Percentiles rank a stretch among this genome's conserved stretches.
phyloP scores from a whole-genome alignment of 352 stramenopile species.

The Globisporangium nodosum region DNA sequence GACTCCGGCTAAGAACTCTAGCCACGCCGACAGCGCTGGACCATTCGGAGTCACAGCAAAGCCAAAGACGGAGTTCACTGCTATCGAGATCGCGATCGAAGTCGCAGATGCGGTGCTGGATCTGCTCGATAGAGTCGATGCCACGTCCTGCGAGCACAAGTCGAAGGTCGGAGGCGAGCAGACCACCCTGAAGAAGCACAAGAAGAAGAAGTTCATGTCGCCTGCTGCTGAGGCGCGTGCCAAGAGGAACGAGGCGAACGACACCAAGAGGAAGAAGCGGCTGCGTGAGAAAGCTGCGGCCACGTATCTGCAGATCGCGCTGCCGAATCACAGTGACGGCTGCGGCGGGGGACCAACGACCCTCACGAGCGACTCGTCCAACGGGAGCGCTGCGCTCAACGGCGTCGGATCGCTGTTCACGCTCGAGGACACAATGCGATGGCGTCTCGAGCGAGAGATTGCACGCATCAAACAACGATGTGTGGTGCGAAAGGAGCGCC shows the following conservation, averaged over 20 bases:
- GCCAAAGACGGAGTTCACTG: slow-evolving; percentile 17
- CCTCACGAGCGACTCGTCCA: neutral
- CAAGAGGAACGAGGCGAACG: slow-evolving; percentile 38
- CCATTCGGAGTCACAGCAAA: neutral
- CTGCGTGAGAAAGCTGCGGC: slow-evolving; percentile 22
- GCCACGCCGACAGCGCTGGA: neutral
- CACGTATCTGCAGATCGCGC: slow-evolving; percentile 38
- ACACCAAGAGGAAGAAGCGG: slow-evolving; percentile 35
- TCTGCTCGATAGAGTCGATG: slow-evolving; percentile 22
- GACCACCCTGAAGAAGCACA: slow-evolving; percentile 19
- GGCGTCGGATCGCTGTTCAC: slow-evolving; percentile 45
- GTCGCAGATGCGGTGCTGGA: slow-evolving; percentile 41
- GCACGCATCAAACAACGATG: slow-evolving; percentile 36
- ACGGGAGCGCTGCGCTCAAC: neutral
- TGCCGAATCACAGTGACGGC: slow-evolving; percentile 5
- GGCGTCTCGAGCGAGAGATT: slow-evolving; percentile 38
- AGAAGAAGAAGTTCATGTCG: slow-evolving; percentile 43
- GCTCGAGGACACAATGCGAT: slow-evolving; percentile 35
- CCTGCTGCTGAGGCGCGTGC: slow-evolving; percentile 38
- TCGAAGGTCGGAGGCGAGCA: neutral
- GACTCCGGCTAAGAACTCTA: neutral
- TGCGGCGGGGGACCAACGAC: neutral
- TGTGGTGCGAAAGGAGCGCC: slow-evolving; percentile 23
- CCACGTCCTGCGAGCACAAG: neutral
- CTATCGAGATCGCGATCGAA: slow-evolving; percentile 35